These are phyloP conservation scores for Phoenix roebelenii DNA, from an alignment of 176 grass and related monocot species.

Conservation along the genomic window DNA sequence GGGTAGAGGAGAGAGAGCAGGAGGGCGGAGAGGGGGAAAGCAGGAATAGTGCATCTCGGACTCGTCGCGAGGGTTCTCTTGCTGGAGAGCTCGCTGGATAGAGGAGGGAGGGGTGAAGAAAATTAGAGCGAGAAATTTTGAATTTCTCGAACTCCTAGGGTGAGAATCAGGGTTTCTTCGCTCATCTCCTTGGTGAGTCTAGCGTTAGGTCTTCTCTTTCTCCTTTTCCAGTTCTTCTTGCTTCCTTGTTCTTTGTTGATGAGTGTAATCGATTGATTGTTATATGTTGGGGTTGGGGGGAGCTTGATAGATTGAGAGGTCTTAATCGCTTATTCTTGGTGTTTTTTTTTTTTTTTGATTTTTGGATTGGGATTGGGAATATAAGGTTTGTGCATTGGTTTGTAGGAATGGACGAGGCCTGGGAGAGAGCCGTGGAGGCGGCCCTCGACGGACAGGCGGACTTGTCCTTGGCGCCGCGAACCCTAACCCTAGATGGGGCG, in stretches of 20 bases:
- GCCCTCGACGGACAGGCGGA: constrained; percentile 32
- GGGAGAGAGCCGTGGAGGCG: constrained; percentile 91
- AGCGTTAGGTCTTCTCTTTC: too few species aligned
- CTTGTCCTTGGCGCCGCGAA: constrained; percentile 36
- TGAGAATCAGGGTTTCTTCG: too few species aligned
- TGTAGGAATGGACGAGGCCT: constrained; percentile 62
- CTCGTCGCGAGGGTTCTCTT: neutral
- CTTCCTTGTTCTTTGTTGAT: too few species aligned
- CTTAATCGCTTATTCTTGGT: neutral
- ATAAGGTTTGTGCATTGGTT: neutral
- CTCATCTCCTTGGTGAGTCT: too few species aligned
- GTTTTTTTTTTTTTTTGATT: neutral
- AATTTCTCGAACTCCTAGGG: too few species aligned
- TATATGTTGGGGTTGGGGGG: too few species aligned
- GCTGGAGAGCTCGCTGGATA: neutral
- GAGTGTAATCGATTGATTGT: too few species aligned
- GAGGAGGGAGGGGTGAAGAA: neutral
- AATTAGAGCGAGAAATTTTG: too few species aligned
- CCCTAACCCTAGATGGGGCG: constrained; percentile 75
- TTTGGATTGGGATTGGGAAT: constrained; percentile 3
- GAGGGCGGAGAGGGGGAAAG: neutral
- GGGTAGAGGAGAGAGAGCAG: constrained; percentile 1
- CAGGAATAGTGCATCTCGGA: too few species aligned
- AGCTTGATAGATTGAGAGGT: neutral
- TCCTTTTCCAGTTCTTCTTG: too few species aligned